Percentiles rank a stretch among this genome's conserved stretches.
Conservation (phyloP, 73 alveolate species). For the Paramecium biaurelia region DNA sequence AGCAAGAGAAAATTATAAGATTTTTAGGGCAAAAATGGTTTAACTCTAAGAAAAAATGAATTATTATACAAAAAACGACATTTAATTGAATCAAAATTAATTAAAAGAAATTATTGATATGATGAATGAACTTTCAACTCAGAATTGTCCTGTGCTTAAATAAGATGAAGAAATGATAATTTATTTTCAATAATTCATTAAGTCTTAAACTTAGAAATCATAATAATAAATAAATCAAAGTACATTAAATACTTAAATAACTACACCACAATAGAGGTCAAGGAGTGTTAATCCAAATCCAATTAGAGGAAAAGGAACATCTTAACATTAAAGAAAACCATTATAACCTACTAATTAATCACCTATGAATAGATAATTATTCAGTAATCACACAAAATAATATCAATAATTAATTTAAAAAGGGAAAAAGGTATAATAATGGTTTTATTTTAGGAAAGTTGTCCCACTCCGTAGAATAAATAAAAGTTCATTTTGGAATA, state of each 20-base stretch:
- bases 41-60: neutral
- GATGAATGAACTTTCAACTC: neutral
- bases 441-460: neutral
- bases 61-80: neutral
- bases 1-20: conserved; percentile 29
- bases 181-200: neutral
- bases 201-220: neutral
- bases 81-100: neutral
- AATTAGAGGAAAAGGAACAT: conserved; percentile 18
- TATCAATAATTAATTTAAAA: neutral
- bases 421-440: neutral
- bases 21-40: conserved; percentile 22
- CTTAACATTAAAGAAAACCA: conserved; percentile 35
- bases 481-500: conserved; percentile 1
- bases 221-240: neutral
- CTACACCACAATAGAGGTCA: neutral
- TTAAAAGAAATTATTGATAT: conserved; percentile 30
- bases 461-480: conserved; percentile 32
- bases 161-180: neutral
- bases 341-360: neutral
- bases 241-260: neutral
- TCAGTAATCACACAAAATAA: neutral
- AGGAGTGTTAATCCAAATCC: neutral
- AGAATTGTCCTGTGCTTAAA: neutral
- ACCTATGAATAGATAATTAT: neutral